Evolutionary conservation across 345 rosid genomes (phyloP).

Genomic region (Schrenkiella parvula): DNA sequence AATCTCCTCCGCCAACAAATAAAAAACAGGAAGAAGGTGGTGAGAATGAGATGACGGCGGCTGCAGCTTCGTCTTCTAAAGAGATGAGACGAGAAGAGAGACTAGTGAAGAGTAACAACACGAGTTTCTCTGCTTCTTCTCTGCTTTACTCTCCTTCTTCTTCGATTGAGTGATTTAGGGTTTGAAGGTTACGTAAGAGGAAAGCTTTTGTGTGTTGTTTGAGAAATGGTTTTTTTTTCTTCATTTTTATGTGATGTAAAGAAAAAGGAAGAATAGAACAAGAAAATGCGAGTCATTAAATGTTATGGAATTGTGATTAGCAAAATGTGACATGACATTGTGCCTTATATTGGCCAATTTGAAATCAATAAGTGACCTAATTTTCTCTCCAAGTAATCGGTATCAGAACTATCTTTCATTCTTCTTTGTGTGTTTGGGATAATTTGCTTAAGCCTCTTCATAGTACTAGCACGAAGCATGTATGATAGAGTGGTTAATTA

Average conservation of each 20-base stretch:
- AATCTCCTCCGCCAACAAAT: conserved; percentile 44
- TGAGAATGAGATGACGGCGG: conserved; percentile 25
- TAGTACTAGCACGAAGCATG: too few species aligned
- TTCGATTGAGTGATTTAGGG: conserved; percentile 32
- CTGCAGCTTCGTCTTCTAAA: conserved; percentile 48
- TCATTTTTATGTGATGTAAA: conserved; percentile 21
- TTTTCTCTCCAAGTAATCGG: neutral
- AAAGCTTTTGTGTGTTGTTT: conserved; percentile 23
- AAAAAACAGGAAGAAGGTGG: conserved; percentile 12
- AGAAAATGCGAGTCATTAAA: conserved; percentile 1
- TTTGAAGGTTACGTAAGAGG: conserved; percentile 28
- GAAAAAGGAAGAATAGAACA: conserved; percentile 10
- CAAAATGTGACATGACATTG: conserved; percentile 11
- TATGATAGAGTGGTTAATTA: too few species aligned
- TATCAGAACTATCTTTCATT: too few species aligned
- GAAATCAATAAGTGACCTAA: conserved; percentile 4
- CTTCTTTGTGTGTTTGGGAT: too few species aligned
- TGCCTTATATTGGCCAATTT: conserved; percentile 1
- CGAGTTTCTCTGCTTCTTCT: conserved; percentile 86
- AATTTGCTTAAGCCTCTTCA: too few species aligned
- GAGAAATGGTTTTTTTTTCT: neutral
- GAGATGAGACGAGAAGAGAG: conserved; percentile 35
- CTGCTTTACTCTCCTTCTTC: conserved; percentile 61
- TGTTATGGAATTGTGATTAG: conserved; percentile 20
- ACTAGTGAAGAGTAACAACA: conserved; percentile 55